Evolutionary conservation across 73 alveolate genomes (phyloP), one percentile per base, ranked within the genome.

Genomic region (Paramecium biaurelia): DNA sequence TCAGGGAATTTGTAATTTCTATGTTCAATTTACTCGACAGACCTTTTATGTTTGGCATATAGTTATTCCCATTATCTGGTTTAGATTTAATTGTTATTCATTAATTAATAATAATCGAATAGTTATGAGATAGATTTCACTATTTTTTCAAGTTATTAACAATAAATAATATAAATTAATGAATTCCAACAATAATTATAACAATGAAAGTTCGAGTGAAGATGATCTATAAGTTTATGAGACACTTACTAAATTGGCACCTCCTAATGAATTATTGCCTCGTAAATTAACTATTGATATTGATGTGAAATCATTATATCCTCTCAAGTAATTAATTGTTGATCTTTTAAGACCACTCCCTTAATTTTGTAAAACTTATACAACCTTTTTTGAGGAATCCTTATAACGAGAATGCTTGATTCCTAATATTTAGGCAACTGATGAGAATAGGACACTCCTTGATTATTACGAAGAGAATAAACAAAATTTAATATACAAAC

Each of bases 171-270:
- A 45, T 45, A 45, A 45, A 45, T 45, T 45, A 38, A 35, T 38
- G 89, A 37, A 76, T 37, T 38, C 70, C 43, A 76, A 76, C 26
- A 76, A 76, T 20, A 76, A 76, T 38, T 35, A 76, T 8, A 76
- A 76, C 41, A 76, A 76, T 76, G 89, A 76, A 42, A 76, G 89
- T 41, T 76, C 89, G 12, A 76, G 89, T 42, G 89, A 76, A 41
- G 89, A 76, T 76, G 89, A 76, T 41, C 32, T 32, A 28, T 70
- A 70, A 32, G 89, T 76, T 2, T 76, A 76, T 76, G 89, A 76
- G 43, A 76, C 70, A 7, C 68, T 76, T 3, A 24, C 89, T 3
- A 76, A 76, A 76, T 23, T 76, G 20, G 43, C 89, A 1, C 89
- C 89, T 1, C 30, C 89, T 20, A 76, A 76, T 76, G 63, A 76